Conservation (phyloP, 352 stramenopile species). For the Phytopythium litorale region DNA sequence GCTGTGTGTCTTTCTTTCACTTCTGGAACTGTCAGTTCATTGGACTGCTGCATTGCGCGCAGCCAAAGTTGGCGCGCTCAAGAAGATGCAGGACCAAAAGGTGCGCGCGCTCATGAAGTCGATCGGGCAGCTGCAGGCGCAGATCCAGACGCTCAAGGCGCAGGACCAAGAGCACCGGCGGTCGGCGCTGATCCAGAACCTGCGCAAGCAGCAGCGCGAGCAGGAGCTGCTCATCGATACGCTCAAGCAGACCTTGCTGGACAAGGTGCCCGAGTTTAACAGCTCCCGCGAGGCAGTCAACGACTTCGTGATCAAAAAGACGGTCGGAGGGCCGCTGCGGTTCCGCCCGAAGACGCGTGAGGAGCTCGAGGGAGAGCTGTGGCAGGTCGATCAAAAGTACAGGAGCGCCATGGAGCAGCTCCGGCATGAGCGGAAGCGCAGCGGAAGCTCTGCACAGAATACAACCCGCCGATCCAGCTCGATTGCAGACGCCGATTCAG, state of each 20-base stretch:
- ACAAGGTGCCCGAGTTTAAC: constrained; percentile 65
- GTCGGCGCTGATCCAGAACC: constrained; percentile 79
- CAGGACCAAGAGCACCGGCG: constrained; percentile 86
- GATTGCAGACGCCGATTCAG: too few relatives aligned
- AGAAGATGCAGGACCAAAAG: constrained; percentile 65
- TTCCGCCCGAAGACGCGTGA: constrained; percentile 85
- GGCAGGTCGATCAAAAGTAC: constrained; percentile 68
- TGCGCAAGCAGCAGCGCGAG: constrained; percentile 72
- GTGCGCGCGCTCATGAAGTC: constrained; percentile 85
- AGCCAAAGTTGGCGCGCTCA: constrained; percentile 70
- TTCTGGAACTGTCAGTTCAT: neutral
- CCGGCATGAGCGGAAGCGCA: constrained; percentile 42
- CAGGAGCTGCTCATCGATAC: constrained; percentile 84
- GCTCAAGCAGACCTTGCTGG: constrained; percentile 69
- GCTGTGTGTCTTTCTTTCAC: too few relatives aligned
- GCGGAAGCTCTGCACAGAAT: neutral
- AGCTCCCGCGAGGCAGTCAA: constrained; percentile 65
- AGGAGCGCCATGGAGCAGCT: constrained; percentile 58
- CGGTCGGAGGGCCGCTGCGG: constrained; percentile 62
- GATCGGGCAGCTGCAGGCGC: constrained; percentile 78
- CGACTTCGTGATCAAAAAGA: constrained; percentile 85
- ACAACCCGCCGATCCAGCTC: too few relatives aligned
- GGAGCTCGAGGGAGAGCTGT: constrained; percentile 83
- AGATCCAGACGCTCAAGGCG: constrained; percentile 62
- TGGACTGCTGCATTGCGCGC: neutral